Conservation (phyloP, 208 protist species). For the Leptomonas pyrrhocoris region DNA sequence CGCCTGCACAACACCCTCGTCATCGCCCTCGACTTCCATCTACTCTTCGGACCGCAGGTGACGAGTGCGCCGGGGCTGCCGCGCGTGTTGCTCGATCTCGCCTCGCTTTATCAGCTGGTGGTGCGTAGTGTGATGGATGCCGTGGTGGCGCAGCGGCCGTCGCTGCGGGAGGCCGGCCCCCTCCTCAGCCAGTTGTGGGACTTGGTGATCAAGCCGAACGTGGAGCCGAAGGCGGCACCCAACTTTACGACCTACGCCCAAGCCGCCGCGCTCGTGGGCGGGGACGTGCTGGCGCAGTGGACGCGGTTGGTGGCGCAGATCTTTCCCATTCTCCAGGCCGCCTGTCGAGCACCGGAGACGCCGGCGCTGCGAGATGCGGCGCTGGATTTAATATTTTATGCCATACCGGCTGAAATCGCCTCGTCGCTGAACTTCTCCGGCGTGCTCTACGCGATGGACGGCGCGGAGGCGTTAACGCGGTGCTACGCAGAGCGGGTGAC, state of each 20-base stretch:
- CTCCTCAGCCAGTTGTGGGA: constrained; percentile 72
- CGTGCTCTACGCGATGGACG: constrained; percentile 63
- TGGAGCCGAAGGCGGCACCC: constrained; percentile 12
- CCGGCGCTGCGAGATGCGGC: constrained; percentile 47
- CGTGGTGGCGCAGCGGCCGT: constrained; percentile 57
- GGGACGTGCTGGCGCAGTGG: constrained; percentile 51
- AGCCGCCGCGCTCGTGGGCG: constrained; percentile 44
- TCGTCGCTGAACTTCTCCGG: constrained; percentile 63
- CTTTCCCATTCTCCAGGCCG: constrained; percentile 52
- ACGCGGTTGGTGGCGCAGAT: constrained; percentile 38
- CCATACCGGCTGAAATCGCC: constrained; percentile 53
- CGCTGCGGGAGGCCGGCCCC: constrained; percentile 38
- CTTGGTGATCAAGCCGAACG: constrained; percentile 36
- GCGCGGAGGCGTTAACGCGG: constrained; percentile 28
- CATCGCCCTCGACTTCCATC: constrained; percentile 57
- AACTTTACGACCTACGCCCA: constrained; percentile 39
- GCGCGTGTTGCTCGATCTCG: constrained; percentile 34
- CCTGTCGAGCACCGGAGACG: constrained; percentile 31
- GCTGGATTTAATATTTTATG: constrained; percentile 60
- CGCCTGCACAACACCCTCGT: constrained; percentile 48
- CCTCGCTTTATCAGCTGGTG: constrained; percentile 55
- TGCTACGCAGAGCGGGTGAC: constrained; percentile 31
- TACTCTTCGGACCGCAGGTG: constrained; percentile 41
- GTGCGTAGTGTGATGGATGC: constrained; percentile 61
- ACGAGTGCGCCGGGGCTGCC: neutral